Conservation (phyloP, 768 basidiomycete genomes). For the Tricholoma furcatifolium region DNA sequence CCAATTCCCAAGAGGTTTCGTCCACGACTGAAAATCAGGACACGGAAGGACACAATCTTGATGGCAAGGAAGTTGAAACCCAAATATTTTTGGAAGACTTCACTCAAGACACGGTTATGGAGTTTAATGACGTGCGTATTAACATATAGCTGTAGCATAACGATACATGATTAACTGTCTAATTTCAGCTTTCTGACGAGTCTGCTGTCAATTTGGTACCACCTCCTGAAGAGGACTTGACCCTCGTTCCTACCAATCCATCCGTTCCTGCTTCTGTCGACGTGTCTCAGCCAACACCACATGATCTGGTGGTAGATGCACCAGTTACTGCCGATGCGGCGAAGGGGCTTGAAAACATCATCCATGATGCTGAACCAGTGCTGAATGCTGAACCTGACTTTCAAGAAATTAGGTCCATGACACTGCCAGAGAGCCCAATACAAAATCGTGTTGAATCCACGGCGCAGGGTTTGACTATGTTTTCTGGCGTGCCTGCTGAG, state of each 20-base stretch:
- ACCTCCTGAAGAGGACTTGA: not conserved
- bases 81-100: not conserved
- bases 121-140: constrained; percentile 5
- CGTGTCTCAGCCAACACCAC: not conserved
- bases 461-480: not conserved
- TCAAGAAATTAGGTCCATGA: not conserved
- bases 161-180: not conserved
- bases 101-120: not conserved
- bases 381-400: not conserved
- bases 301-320: not conserved
- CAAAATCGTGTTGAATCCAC: not conserved
- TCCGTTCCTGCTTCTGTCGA: too few species aligned
- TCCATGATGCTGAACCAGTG: not conserved
- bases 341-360: not conserved
- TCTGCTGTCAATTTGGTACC: not conserved
- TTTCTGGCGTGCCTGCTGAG: not conserved
- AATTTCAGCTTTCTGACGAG: constrained; percentile 1
- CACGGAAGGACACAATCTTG: not conserved
- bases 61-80: not conserved
- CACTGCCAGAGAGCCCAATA: not conserved
- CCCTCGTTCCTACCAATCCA: not conserved
- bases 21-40: constrained; percentile 6
- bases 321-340: not conserved
- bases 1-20: not conserved
- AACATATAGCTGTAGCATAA: too few species aligned